Conservation (phyloP, 257 asterid species). For the Plantago elongata region DNA sequence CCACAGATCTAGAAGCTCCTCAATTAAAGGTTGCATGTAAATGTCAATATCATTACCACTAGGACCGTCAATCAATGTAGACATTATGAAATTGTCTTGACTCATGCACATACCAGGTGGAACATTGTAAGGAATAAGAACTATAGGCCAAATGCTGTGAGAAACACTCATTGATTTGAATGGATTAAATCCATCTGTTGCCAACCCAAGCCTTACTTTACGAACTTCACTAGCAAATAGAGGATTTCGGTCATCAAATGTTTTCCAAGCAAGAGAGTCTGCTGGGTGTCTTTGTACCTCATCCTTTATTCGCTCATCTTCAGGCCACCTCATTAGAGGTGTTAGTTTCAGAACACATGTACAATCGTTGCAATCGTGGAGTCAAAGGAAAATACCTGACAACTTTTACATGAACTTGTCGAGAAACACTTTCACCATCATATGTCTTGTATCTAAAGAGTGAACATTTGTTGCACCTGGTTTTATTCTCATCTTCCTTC, state of each 20-base stretch:
- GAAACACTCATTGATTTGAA: conserved; percentile 13
- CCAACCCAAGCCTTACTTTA: conserved; percentile 20
- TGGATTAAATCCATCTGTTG: conserved; percentile 17
- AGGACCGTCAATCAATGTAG: conserved; percentile 3
- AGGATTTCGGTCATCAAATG: not conserved
- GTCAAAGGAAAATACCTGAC: conserved; percentile 8
- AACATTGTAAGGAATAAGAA: conserved; percentile 14
- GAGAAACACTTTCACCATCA: not conserved
- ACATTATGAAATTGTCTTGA: conserved; percentile 5
- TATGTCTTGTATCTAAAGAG: not conserved
- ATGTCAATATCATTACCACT: not conserved
- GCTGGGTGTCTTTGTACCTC: conserved; percentile 14
- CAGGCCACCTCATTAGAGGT: conserved; percentile 20
- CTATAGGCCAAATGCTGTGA: conserved; percentile 19
- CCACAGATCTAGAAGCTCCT: conserved; percentile 12
- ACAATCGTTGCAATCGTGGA: conserved; percentile 9
- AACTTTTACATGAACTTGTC: not conserved
- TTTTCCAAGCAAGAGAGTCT: conserved; percentile 10
- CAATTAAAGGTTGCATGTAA: not conserved
- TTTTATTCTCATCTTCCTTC: not conserved
- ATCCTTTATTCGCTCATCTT: conserved; percentile 14
- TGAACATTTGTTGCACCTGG: not conserved
- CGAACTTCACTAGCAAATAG: not conserved
- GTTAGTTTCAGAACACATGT: conserved; percentile 12
- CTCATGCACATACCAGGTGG: conserved; percentile 19